Evolutionary conservation across 352 stramenopile genomes (phyloP).

Genomic region (Phytopythium delawarense): DNA sequence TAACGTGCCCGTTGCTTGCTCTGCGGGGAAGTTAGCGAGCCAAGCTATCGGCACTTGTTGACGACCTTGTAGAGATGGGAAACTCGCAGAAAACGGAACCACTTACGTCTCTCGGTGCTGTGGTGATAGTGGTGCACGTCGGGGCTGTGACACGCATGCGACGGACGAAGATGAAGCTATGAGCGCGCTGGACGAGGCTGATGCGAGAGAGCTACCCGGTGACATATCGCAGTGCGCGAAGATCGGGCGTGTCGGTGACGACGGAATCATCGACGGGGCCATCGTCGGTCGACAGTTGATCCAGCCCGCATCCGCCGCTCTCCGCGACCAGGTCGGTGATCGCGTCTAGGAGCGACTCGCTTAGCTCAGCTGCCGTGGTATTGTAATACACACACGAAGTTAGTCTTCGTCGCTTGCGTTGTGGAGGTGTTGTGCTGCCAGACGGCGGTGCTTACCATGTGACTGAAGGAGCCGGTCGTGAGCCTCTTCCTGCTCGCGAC

Average conservation of each 20-base stretch:
- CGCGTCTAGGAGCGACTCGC: constrained; percentile 36
- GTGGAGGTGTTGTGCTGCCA: background rate
- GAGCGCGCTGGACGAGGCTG: background rate
- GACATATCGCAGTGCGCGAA: background rate
- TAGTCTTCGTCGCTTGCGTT: background rate
- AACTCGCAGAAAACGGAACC: background rate
- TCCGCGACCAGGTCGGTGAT: constrained; percentile 37
- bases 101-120: constrained; percentile 14
- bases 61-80: background rate
- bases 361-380: constrained; percentile 27
- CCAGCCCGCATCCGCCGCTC: constrained; percentile 36
- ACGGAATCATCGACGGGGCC: constrained; percentile 21
- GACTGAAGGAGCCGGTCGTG: constrained; percentile 25
- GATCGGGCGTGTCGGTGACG: constrained; percentile 11
- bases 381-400: constrained; percentile 4
- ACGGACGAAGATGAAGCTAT: constrained; percentile 12
- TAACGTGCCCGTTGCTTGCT: constrained; percentile 19
- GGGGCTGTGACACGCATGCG: constrained; percentile 20
- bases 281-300: constrained; percentile 25
- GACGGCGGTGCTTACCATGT: constrained; percentile 19
- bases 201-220: background rate
- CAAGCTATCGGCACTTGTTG: constrained; percentile 1
- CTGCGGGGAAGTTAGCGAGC: background rate
- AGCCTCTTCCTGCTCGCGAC: constrained; percentile 20
- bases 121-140: constrained; percentile 35